phyloP scores from a whole-genome alignment of 257 asterid species.

The Scutellaria minor region DNA sequence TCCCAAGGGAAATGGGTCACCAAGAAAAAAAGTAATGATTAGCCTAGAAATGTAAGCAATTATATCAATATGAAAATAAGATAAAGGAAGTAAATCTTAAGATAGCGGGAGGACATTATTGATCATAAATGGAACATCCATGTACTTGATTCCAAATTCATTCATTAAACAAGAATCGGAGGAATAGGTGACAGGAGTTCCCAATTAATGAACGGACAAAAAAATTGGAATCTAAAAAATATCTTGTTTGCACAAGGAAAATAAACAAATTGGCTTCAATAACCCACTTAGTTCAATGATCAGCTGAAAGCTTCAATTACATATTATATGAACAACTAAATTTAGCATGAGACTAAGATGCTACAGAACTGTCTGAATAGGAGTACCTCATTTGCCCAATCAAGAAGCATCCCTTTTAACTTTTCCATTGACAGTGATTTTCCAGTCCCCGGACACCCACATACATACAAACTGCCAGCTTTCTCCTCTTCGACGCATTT shows the following conservation, averaged over 20 bases:
- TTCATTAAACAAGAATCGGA: slow-evolving; percentile 14
- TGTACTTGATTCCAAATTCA: neutral
- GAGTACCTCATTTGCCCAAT: slow-evolving; percentile 84
- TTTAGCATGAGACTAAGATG: neutral
- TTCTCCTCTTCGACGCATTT: slow-evolving; percentile 63
- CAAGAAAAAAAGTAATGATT: neutral
- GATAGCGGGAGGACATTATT: neutral
- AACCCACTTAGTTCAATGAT: neutral
- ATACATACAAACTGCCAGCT: slow-evolving; percentile 84
- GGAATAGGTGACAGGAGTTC: neutral
- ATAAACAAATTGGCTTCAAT: slow-evolving; percentile 6
- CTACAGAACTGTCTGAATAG: neutral
- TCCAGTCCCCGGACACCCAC: slow-evolving; percentile 99
- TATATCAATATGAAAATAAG: neutral
- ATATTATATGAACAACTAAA: neutral
- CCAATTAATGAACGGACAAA: neutral
- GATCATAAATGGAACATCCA: slow-evolving; percentile 12
- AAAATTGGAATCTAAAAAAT: neutral
- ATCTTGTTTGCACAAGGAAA: neutral
- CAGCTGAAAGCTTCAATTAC: neutral
- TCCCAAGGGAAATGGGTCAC: slow-evolving; percentile 8
- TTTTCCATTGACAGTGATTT: slow-evolving; percentile 83
- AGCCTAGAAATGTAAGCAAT: neutral
- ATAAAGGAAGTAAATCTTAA: neutral
- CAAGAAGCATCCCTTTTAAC: slow-evolving; percentile 55